These are phyloP conservation scores for Boletus patriciae DNA, from an alignment of 768 basidiomycete genomes.

Conservation along the genomic window DNA sequence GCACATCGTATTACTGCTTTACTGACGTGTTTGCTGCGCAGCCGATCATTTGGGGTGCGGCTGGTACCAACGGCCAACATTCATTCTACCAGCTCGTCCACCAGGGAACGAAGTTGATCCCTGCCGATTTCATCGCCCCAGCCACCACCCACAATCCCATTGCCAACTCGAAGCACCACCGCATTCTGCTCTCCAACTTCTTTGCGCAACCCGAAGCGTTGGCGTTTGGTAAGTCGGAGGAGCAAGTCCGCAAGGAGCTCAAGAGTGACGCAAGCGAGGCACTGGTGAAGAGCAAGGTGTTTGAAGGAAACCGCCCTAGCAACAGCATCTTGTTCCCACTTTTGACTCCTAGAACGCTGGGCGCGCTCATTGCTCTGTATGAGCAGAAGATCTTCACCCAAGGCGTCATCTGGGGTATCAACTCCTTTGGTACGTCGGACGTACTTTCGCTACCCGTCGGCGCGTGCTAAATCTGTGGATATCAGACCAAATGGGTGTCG, in stretches of 20 bases:
- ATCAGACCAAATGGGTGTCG: constrained; percentile 98
- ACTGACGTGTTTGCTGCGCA: constrained; percentile 28
- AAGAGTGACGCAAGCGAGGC: constrained; percentile 74
- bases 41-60: constrained; percentile 99
- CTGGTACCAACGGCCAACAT: constrained; percentile 98
- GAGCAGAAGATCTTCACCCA: constrained; percentile 99
- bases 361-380: constrained; percentile 85
- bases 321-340: constrained; percentile 95
- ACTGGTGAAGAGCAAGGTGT: constrained; percentile 94
- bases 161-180: constrained; percentile 85
- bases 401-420: constrained; percentile 97
- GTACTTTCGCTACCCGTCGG: not conserved
- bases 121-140: constrained; percentile 90
- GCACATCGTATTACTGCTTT: not conserved
- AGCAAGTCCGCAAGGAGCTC: constrained; percentile 71
- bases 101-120: constrained; percentile 91
- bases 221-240: constrained; percentile 96
- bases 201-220: constrained; percentile 98
- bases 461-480: not conserved
- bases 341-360: constrained; percentile 86
- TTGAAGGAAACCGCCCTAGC: constrained; percentile 95
- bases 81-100: constrained; percentile 99
- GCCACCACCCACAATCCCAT: constrained; percentile 91
- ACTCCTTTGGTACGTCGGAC: constrained; percentile 80
- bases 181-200: constrained; percentile 96